Evolutionary conservation across 176 grass and related monocot genomes (phyloP), one percentile per base, ranked within the genome.

Genomic region (Phragmites australis): DNA sequence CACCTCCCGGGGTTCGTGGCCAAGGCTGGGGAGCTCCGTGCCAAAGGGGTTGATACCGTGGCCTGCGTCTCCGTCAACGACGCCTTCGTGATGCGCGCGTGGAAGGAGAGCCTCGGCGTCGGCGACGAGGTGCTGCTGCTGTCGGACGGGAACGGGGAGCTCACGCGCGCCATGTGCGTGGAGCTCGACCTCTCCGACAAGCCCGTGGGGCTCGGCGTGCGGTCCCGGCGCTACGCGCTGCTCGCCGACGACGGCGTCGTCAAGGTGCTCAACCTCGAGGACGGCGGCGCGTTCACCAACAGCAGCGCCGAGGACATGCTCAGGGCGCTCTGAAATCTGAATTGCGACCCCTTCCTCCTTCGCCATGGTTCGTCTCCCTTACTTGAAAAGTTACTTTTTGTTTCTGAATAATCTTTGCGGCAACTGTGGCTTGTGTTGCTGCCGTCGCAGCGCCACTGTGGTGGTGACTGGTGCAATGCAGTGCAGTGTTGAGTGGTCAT

Each of bases 191-290:
- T 97, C 51, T 77, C 76, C 1, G 95, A 97, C 79, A 97, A 97
- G 83, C 95, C 95, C 7, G 83, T 66, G 1, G 95, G 95, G 0
- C 88, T 97, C 62, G 90, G 90, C 45, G 90, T 97, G 31, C 78
- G 95, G 7, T 98, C 95, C 21, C 74, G 95, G 25, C 92, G 95
- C 21, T 98, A 98, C 81, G 90, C 95, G 22, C 55, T 98, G 45
- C 87, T 98, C 22, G 95, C 88, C 0, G 95, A 98, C 0, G 95
- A 98, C 42, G 95, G 92, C 14, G 78, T 94, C 1, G 95, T 98
- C 23, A 98, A 98, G 83, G 81, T 93, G 42, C 92, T 98, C 81
- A 98, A 98, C 84, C 89, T 98, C 63, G 95, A 98, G 88, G 95
- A 98, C 31, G 95, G 95, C 50, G 92, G 92, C 14, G 78, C 95